Conservation (phyloP, 2,329 filamentous ascomycete genomes). For the Cladophialophora carrionii region DNA sequence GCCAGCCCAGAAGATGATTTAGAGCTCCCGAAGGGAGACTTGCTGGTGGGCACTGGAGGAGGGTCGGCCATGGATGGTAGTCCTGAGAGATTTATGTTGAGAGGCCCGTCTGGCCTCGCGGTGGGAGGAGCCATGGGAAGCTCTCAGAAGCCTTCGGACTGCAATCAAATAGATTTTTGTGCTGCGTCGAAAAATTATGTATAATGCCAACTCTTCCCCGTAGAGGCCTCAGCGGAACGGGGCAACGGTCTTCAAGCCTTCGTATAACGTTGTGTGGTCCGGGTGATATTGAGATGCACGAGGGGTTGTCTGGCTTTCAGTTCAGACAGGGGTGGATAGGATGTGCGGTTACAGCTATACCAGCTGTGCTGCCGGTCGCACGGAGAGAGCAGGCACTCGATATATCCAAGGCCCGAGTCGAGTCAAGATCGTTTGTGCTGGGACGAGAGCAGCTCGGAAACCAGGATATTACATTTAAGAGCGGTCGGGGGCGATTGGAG, state of each 20-base stretch:
- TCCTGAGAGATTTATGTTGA: conserved; percentile 37
- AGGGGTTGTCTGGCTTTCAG: conserved; percentile 1
- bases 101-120: conserved; percentile 31
- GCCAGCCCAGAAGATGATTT: conserved; percentile 37
- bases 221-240: neutral
- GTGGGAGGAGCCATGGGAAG: conserved; percentile 33
- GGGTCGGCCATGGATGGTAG: conserved; percentile 33
- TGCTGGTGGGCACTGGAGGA: conserved; percentile 28
- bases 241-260: neutral
- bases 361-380: neutral
- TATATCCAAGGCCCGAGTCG: neutral
- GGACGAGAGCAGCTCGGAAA: conserved; percentile 14
- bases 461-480: conserved; percentile 30
- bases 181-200: conserved; percentile 10
- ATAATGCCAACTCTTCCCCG: conserved; percentile 1
- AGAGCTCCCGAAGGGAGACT: conserved; percentile 36
- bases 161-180: neutral
- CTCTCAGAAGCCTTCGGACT: conserved; percentile 7
- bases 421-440: neutral
- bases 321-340: neutral
- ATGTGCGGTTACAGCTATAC: neutral
- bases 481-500: conserved; percentile 14
- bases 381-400: neutral
- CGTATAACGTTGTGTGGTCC: neutral
- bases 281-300: neutral